A percentile compares a stretch with the other conserved stretches of the same genome.
Conservation (phyloP, 2,329 filamentous ascomycete species). For the Trichoderma sp. region DNA sequence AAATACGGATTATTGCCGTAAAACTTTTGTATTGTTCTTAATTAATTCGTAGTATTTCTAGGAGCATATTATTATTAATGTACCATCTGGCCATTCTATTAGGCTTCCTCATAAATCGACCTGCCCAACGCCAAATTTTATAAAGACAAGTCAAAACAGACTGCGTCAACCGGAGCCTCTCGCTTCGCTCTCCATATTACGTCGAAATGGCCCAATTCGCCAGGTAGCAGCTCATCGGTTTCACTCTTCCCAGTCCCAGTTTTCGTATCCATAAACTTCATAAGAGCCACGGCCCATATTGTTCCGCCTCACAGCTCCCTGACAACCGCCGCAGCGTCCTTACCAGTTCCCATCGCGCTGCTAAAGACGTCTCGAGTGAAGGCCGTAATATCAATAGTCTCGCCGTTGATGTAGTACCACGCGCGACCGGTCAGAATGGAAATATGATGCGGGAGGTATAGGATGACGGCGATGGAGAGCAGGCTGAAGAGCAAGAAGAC, state of each 20-base stretch:
- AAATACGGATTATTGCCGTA: neutral
- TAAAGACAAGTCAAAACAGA: neutral
- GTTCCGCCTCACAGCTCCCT: constrained; percentile 35
- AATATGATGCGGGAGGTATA: constrained; percentile 94
- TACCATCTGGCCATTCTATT: constrained; percentile 10
- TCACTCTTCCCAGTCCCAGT: neutral
- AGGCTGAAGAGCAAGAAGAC: constrained; percentile 88
- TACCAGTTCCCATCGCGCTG: constrained; percentile 24
- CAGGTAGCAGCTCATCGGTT: neutral
- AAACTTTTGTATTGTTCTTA: neutral
- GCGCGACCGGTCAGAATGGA: constrained; percentile 78
- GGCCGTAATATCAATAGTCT: constrained; percentile 57
- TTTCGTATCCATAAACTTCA: constrained; percentile 5
- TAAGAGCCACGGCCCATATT: neutral
- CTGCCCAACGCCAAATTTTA: constrained; percentile 6
- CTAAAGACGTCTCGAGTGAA: constrained; percentile 37
- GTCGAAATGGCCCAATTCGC: neutral
- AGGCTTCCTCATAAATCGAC: neutral
- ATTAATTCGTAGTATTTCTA: neutral
- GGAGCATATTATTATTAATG: neutral
- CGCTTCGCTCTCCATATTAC: neutral
- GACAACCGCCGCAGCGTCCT: constrained; percentile 29
- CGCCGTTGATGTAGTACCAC: constrained; percentile 94
- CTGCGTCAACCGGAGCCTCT: neutral
- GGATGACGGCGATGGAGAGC: constrained; percentile 79